Evolutionary conservation across 2,329 filamentous ascomycete genomes (phyloP), one percentile per base, ranked within the genome.

Genomic region (Lecanicillium sp.): DNA sequence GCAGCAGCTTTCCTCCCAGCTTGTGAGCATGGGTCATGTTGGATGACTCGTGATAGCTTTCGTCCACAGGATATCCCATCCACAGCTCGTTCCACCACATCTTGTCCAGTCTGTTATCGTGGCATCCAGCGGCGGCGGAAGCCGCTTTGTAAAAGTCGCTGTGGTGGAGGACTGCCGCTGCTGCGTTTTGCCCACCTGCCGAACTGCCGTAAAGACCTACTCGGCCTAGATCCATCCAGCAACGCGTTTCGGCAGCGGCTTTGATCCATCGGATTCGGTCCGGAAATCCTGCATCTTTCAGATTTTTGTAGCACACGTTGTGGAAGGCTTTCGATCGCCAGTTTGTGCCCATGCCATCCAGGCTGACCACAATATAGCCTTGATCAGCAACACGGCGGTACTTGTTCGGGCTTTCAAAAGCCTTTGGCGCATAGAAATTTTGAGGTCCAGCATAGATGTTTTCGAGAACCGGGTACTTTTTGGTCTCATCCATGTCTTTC

Each of bases 301-400:
- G 39, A 10, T 56, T 50, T 45, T 59, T 57, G 33, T 51, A 52
- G 33, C 51, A 53, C 3, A 54, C 45, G 17, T 57, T 47, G 29
- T 59, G 56, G 19, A 59, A 58, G 12, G 28, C 29, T 40, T 57
- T 58, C 7, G 38, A 41, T n/a, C 56, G 52, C 49, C 49, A 55
- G 36, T 52, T 53, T 2, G 56, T 59, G 7, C 55, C 56, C 56
- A 57, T 58, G 36, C 55, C 56, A 30, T 59, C 56, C 6, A 54
- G 22, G 6, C 48, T 45, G 4, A 58, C 55, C 3, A 58, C 44
- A 17, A 58, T 35, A 33, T 54, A 59, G 17, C 56, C 55, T 12
- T 51, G 41, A n/a, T 56, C 44, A 9, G 56, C 55, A 46, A 48
- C 47, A 7, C n/a, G 8, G 5, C 20, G 47, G 32, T 13, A 47